Base-by-base conservation (phyloP, 2,329 filamentous ascomycete species). In the Ceratocystis eucalypticola region DNA sequence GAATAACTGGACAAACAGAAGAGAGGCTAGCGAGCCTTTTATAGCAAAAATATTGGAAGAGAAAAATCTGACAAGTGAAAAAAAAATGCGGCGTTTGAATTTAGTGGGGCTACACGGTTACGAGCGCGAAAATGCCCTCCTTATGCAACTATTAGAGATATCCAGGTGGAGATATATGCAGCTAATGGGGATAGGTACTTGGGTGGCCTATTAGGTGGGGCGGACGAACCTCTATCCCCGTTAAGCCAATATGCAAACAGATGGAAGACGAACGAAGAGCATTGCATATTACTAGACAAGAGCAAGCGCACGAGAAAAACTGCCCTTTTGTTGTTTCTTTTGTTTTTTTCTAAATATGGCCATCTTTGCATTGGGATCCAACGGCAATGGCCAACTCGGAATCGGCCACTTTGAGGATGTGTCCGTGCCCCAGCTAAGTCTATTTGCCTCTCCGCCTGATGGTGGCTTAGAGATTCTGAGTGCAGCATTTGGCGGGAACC, bases 401-500 rank as follows among this genome's bases (percentile, higher is more conserved):
- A 81, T 91, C 67, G 84, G 84, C 22, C 88, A 91, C 74, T 80
- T 78, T 68, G 84, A 89, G 72, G 88, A 91, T 71, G 84, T 89
- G 61, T 87, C 86, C 1, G 77, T 83, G 0, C 87, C 88, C 1
- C 83, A 86, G 69, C 78, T 77, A 69, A 85, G 84, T 69, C 71
- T 81, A n/a, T 88, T 89, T 73, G 73, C 75, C 45, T 70, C 72
- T 33, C 73, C 76, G 15, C 71, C 74, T 30, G 69, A 74, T 17
- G 73, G 80, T 66, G 70, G 72, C 64, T n/a, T 66, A 28, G 48
- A 64, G 12, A 30, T 68, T 30, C 61, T 63, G 12, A 74, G 73
- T 53, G 74, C 81, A 8, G 77, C 77, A 22, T 79, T 89, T 6
- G 93, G 93, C 3, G 92, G 92, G 1, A 96, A 96, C 72, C 93